Conservation (phyloP, 129 eudicot species). For the Helichrysum umbraculigerum region DNA sequence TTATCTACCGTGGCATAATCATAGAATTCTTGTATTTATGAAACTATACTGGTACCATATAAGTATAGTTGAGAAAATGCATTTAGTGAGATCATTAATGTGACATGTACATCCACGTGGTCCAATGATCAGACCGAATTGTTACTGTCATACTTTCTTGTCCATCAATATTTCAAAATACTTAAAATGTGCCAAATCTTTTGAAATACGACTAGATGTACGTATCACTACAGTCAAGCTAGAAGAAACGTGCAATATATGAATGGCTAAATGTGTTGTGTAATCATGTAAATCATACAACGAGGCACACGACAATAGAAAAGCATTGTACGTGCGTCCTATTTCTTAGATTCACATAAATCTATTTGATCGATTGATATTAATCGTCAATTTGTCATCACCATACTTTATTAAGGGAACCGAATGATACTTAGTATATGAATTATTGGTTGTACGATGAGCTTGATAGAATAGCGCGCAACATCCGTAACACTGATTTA, state of each 20-base stretch:
- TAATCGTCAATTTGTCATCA: background rate
- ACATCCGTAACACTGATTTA: background rate
- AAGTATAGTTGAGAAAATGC: constrained; percentile 30
- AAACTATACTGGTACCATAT: background rate
- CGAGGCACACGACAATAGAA: no score
- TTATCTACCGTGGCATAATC: constrained; percentile 24
- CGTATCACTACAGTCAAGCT: no score
- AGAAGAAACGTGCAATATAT: no score
- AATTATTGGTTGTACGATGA: constrained; percentile 8
- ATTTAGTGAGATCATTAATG: constrained; percentile 37
- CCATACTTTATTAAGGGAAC: background rate
- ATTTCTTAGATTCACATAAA: background rate
- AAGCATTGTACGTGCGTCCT: no score
- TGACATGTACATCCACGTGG: constrained; percentile 35
- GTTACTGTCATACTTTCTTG: constrained; percentile 16
- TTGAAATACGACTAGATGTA: no score
- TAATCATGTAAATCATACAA: no score
- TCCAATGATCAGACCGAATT: constrained; percentile 28
- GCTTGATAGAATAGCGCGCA: background rate
- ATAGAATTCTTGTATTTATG: constrained; percentile 3
- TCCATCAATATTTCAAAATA: background rate
- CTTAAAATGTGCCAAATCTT: background rate
- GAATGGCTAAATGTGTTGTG: no score
- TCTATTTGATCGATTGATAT: background rate
- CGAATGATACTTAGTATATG: constrained; percentile 1